A percentile compares a stretch with the other conserved stretches of the same genome.
Evolutionary conservation across 257 asterid species (phyloP).

Genomic region (Prunella vulgaris): DNA sequence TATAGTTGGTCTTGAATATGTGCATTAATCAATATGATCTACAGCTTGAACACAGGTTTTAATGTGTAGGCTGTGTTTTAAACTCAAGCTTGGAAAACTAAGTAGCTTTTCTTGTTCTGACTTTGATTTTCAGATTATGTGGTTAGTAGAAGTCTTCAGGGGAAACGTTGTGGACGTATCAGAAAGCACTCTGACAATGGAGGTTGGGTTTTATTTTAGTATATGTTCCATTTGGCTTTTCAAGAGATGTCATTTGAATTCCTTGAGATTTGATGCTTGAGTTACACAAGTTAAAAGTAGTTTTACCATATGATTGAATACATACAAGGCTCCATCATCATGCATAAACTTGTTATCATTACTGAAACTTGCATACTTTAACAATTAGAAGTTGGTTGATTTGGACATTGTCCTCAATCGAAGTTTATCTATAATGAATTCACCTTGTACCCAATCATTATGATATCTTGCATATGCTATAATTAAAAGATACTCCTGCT

Average conservation of each 20-base stretch:
- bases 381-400: neutral
- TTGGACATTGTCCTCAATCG: neutral
- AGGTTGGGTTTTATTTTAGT: constrained; percentile 41
- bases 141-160: constrained; percentile 76
- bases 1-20: neutral
- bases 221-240: constrained; percentile 17
- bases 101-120: constrained; percentile 1
- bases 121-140: constrained; percentile 57
- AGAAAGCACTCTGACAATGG: constrained; percentile 66
- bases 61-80: neutral
- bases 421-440: constrained; percentile 7
- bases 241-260: constrained; percentile 9
- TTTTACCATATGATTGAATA: neutral
- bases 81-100: constrained; percentile 3
- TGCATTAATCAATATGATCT: neutral
- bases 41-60: neutral
- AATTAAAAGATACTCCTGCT: constrained; percentile 3
- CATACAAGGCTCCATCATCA: neutral
- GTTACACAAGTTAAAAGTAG: neutral
- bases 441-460: neutral
- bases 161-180: constrained; percentile 76
- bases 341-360: neutral
- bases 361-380: neutral
- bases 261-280: neutral
- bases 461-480: neutral